Conservation (phyloP, 2,329 filamentous ascomycete species). For the Fusarium duplospermum region DNA sequence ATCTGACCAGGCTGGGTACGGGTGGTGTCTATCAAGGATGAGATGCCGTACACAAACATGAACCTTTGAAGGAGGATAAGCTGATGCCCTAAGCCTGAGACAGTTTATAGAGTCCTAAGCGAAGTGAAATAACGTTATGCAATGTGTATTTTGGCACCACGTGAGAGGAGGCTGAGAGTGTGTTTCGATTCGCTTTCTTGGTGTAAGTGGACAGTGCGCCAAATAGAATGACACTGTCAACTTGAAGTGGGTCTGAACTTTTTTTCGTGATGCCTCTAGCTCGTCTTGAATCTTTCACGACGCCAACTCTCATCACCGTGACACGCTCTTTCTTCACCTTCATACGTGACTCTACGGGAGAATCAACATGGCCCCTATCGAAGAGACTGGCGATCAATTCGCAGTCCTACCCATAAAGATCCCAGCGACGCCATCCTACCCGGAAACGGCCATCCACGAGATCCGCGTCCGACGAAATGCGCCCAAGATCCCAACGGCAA, state of each 20-base stretch:
- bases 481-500: conserved; percentile 78
- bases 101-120: neutral
- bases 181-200: too few relatives aligned
- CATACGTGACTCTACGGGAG: neutral
- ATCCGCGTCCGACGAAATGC: conserved; percentile 88
- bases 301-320: neutral
- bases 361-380: conserved; percentile 45
- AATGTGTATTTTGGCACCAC: neutral
- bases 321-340: neutral
- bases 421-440: conserved; percentile 71
- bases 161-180: neutral
- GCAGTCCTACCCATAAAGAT: conserved; percentile 76
- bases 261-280: conserved; percentile 33
- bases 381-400: conserved; percentile 65
- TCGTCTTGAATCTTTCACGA: neutral
- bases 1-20: conserved; percentile 13
- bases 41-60: conserved; percentile 14
- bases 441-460: conserved; percentile 77
- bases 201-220: conserved; percentile 25
- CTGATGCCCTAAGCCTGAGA: neutral
- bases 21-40: conserved; percentile 14
- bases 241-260: conserved; percentile 28
- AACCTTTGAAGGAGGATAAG: neutral
- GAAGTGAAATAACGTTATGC: neutral
- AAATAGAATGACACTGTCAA: conserved; percentile 8